Conservation (phyloP, 441 rosid species). For the Melastoma candidum region DNA sequence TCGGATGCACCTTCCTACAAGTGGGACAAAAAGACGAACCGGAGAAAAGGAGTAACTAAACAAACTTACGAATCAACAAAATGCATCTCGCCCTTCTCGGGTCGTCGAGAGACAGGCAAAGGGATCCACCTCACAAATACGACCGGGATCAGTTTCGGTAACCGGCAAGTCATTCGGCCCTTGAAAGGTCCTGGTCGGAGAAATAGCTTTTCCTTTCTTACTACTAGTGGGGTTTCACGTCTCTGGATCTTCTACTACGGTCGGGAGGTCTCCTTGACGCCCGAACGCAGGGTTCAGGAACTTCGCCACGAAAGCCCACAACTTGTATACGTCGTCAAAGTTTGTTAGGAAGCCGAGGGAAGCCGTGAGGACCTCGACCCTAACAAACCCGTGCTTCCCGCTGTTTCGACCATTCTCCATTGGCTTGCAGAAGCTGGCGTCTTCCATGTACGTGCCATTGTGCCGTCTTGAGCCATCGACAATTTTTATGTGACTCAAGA, state of each 20-base stretch:
- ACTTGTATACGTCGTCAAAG: constrained; percentile 88
- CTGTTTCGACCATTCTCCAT: constrained; percentile 47
- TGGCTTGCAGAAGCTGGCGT: constrained; percentile 46
- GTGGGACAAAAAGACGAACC: constrained; percentile 15
- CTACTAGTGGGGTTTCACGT: constrained; percentile 6
- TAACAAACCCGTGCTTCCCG: constrained; percentile 54
- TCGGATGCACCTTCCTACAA: neutral
- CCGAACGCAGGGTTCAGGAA: constrained; percentile 66
- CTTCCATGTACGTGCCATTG: constrained; percentile 45
- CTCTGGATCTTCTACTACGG: constrained; percentile 72
- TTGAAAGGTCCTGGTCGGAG: constrained; percentile 3
- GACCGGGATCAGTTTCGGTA: constrained; percentile 4
- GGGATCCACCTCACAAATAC: constrained; percentile 11
- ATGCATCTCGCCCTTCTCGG: constrained; percentile 28
- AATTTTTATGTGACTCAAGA: constrained; percentile 70
- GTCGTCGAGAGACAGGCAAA: constrained; percentile 30
- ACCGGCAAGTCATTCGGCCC: constrained; percentile 21
- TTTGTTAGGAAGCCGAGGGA: constrained; percentile 89
- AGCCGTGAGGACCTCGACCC: constrained; percentile 89
- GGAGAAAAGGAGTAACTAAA: constrained; percentile 17
- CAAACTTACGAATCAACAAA: constrained; percentile 34
- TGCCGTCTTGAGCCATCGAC: constrained; percentile 53
- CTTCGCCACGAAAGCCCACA: constrained; percentile 86
- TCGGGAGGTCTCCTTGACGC: constrained; percentile 59
- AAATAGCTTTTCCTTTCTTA: too few species aligned